Conservation (phyloP, 441 rosid species). For the Syzygium syzygioides region DNA sequence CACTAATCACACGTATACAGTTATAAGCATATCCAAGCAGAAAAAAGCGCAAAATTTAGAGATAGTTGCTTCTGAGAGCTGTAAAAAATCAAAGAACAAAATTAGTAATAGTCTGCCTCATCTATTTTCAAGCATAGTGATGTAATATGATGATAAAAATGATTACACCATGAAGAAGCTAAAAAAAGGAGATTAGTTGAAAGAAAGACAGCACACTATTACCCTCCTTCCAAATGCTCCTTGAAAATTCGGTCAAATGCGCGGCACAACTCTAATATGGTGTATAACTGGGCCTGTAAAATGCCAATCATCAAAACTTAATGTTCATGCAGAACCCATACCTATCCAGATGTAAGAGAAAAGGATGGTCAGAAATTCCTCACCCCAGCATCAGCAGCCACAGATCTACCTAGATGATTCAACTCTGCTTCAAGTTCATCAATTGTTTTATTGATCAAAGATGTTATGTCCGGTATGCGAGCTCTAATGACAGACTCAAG, state of each 20-base stretch:
- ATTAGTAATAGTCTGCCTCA: neutral
- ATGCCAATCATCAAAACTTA: neutral
- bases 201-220: neutral
- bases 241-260: slow-evolving; percentile 8
- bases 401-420: slow-evolving; percentile 4
- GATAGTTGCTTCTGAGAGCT: neutral
- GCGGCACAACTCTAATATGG: slow-evolving; percentile 9
- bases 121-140: neutral
- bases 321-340: neutral
- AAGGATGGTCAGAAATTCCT: neutral
- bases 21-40: neutral
- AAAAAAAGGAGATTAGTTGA: neutral
- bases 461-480: slow-evolving; percentile 1
- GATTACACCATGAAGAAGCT: neutral
- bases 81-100: neutral
- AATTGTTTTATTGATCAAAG: slow-evolving; percentile 10
- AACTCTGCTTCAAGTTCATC: slow-evolving; percentile 14
- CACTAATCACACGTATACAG: neutral
- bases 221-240: slow-evolving; percentile 16
- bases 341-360: neutral
- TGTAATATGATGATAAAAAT: neutral
- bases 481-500: slow-evolving; percentile 5
- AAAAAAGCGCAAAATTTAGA: neutral
- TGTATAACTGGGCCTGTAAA: slow-evolving; percentile 7
- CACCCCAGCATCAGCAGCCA: slow-evolving; percentile 8